Evolutionary conservation across 768 basidiomycete genomes (phyloP), one percentile per base, ranked within the genome.

Genomic region (Fomitopsis pulvina): DNA sequence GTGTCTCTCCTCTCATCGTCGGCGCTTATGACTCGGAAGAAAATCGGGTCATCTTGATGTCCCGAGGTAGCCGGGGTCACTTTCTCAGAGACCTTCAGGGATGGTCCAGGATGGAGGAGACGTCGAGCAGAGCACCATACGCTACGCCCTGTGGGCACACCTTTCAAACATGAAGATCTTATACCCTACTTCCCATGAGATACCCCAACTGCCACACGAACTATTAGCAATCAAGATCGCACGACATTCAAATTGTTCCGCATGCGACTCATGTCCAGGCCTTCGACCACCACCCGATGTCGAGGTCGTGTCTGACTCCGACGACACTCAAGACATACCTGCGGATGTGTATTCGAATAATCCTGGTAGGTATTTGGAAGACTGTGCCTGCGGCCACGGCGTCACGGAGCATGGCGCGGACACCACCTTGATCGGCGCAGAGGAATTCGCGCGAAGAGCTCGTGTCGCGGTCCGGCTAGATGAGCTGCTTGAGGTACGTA

Each of bases 381-480:
- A 64, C 0, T 93, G 90, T 58, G 70, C 68, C 16, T 91, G 90
- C 62, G 82, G 85, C 0, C 90, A 92, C 64, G 71, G 70, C 42
- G 76, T 79, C 25, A 65, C 62, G 32, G 74, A 79, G 22, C 87
- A 90, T 57, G 81, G 84, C n/a, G 84, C 86, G 26, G 74, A 84
- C 59, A 73, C 78, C 55, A 59, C 67, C 10, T 66, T 67, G 43
- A 64, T 87, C 27, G 81, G 79, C 51, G 72, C 70, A 44, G 74
- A 76, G 41, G 85, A 91, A 66, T 83, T 85, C 64, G 65, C 69
- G n/a, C 77, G 92, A 34, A 76, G 87, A 63, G 79, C 75, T 38
- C 82, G 81, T 50, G 79, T 88, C 10, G 91, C 89, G 2, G 78
- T 84, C 45, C 78, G 86, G 50, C 75, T 93, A 46, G 92, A 94